Evolutionary conservation across 352 stramenopile genomes (phyloP).

Genomic region (Pythium rhizo-oryzae): DNA sequence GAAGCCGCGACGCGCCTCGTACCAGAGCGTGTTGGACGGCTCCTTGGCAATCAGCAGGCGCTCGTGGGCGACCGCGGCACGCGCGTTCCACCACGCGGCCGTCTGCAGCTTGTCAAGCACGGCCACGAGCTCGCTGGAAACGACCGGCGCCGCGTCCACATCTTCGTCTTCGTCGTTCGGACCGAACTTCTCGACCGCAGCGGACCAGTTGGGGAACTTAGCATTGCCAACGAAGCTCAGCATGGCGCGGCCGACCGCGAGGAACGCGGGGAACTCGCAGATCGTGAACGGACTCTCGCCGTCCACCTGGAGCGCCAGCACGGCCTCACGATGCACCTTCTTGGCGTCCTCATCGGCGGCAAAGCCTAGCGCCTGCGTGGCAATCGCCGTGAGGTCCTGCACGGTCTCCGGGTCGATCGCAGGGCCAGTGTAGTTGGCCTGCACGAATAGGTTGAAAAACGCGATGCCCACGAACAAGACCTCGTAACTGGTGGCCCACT

Average conservation of each 20-base stretch:
- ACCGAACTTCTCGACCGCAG: constrained; percentile 43
- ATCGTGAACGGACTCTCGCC: constrained; percentile 81
- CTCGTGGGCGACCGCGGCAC: constrained; percentile 71
- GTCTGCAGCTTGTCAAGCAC: constrained; percentile 42
- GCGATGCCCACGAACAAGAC: constrained; percentile 62
- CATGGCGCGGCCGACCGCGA: constrained; percentile 66
- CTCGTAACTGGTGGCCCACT: constrained; percentile 51
- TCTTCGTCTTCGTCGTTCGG: constrained; percentile 51
- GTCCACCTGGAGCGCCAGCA: constrained; percentile 75
- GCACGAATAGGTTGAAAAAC: constrained; percentile 80
- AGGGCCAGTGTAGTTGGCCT: constrained; percentile 83
- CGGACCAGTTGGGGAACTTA: constrained; percentile 64
- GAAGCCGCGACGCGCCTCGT: constrained; percentile 66
- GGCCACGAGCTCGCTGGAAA: constrained; percentile 13
- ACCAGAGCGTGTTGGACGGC: constrained; percentile 79
- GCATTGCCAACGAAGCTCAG: constrained; percentile 68
- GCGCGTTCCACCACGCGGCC: constrained; percentile 74
- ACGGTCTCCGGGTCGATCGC: constrained; percentile 60
- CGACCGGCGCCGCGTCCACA: constrained; percentile 27
- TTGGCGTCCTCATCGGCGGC: constrained; percentile 30
- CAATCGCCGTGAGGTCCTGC: constrained; percentile 47
- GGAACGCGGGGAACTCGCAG: constrained; percentile 73
- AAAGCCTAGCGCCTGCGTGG: constrained; percentile 35
- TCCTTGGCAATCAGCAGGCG: constrained; percentile 65
- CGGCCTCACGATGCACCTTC: constrained; percentile 57